Conservation (phyloP, 129 eudicot species). For the Dittrichia graveolens region DNA sequence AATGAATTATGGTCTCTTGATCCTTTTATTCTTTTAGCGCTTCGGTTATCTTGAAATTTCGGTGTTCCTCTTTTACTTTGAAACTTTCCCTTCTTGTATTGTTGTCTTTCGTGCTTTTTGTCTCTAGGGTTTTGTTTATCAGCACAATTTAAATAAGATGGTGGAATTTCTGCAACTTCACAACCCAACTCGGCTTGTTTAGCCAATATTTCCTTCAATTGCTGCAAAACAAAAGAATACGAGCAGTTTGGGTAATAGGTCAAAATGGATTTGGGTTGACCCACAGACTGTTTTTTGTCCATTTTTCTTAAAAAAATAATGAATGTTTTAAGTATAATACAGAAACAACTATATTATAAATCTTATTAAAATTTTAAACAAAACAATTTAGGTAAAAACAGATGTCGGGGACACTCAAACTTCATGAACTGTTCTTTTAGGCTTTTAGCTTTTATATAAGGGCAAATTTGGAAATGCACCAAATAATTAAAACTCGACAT, state of each 20-base stretch:
- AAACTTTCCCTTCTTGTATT: conserved; percentile 43
- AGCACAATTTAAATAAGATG: conserved; percentile 56
- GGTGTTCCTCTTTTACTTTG: conserved; percentile 58
- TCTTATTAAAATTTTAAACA: background rate
- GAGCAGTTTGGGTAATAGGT: background rate
- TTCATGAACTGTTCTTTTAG: background rate
- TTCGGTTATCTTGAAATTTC: conserved; percentile 33
- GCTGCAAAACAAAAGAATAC: conserved; percentile 48
- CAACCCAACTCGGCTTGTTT: conserved; percentile 90
- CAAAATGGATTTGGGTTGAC: background rate
- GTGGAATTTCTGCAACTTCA: conserved; percentile 89
- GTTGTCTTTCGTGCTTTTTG: conserved; percentile 35
- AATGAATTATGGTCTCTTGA: conserved; percentile 30
- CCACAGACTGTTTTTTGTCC: background rate
- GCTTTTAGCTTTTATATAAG: too few species aligned
- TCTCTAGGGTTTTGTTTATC: conserved; percentile 40
- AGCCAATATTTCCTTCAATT: conserved; percentile 77
- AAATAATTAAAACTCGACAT: too few species aligned
- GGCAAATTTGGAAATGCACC: too few species aligned
- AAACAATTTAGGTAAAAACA: background rate
- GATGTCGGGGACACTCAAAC: background rate
- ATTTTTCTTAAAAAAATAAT: background rate
- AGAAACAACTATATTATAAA: background rate
- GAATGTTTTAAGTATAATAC: background rate
- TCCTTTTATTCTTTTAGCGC: conserved; percentile 35